These are phyloP conservation scores for Cystobasidium sp. DNA, from an alignment of 1,284 basidiomycete species.

Conservation along the genomic window DNA sequence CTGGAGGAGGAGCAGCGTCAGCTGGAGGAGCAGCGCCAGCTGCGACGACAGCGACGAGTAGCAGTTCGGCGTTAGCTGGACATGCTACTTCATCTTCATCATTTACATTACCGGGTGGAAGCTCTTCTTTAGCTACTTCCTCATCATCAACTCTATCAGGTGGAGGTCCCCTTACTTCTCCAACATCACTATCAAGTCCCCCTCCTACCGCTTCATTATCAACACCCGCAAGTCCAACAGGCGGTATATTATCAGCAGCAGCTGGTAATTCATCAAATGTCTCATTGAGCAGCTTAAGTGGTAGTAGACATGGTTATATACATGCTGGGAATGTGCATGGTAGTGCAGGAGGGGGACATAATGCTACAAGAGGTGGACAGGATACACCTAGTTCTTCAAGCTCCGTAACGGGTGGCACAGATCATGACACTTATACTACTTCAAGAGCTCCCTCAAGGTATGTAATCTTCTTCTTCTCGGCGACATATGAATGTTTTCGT, in stretches of 20 bases:
- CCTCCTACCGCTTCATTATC: not conserved
- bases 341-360: not conserved
- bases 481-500: too few species aligned
- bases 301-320: not conserved
- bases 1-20: not conserved
- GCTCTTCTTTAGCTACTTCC: too few species aligned
- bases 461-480: not conserved
- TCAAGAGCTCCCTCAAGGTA: conserved; percentile 37
- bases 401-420: conserved; percentile 11
- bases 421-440: conserved; percentile 32
- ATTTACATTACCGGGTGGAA: not conserved
- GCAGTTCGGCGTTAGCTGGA: too few species aligned
- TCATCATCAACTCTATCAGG: too few species aligned
- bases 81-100: conserved; percentile 11
- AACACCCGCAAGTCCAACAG: conserved; percentile 5
- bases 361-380: not conserved
- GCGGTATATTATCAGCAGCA: not conserved
- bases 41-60: too few species aligned
- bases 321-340: not conserved
- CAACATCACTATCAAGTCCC: too few species aligned
- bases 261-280: not conserved
- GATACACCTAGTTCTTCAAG: conserved; percentile 15
- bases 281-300: not conserved
- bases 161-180: too few species aligned
- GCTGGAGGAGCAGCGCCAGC: not conserved